Evolutionary conservation across 2,329 filamentous ascomycete genomes (phyloP), one percentile per base, ranked within the genome.

Genomic region (Neofusicoccum cordaticola): DNA sequence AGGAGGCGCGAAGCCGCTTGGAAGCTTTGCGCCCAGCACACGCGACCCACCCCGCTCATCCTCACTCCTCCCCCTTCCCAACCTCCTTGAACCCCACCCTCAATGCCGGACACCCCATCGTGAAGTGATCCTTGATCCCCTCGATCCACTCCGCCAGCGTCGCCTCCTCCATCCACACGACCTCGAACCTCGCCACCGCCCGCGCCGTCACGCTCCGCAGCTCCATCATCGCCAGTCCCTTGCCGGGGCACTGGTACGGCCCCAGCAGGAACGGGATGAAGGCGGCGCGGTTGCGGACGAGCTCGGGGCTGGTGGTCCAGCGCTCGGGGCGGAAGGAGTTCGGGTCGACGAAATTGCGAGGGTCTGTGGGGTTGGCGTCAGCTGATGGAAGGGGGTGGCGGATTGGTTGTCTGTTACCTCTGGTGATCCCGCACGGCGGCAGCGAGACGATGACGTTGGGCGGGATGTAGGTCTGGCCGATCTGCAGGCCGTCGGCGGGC

Each of bases 401-500:
- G 37, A 9, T 11, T 12, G 37, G 37, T 2, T 39, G 12, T 4
- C n/a, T n/a, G n/a, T n/a, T n/a, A 66, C 65, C 65, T 35, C 66
- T 37, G 6, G 53, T 51, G 53, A 69, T 70, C 67, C 15, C 45
- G 35, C 37, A 27, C 56, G 63, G 45, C 4, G 71, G 71, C 52
- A 68, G 67, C 19, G 67, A 66, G 27, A 72, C 69, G 41, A 67
- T 68, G 15, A 67, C 66, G 35, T 68, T 64, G 2, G 75, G 75
- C 0, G 78, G 77, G 8, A 79, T 71, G 66, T 68, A 77, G 1
- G 65, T 68, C 1, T 71, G 71, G 11, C 71, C 77, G 31, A 80
- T 71, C 22, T 67, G 67, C 34, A 79, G 69, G 31, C 79, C 79
- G 53, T 77, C 70, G n/a, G 75, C 57, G 5, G 78, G 78, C 0